phyloP scores from a whole-genome alignment of 140 eudicot genomes.

The Stevia rebaudiana region DNA sequence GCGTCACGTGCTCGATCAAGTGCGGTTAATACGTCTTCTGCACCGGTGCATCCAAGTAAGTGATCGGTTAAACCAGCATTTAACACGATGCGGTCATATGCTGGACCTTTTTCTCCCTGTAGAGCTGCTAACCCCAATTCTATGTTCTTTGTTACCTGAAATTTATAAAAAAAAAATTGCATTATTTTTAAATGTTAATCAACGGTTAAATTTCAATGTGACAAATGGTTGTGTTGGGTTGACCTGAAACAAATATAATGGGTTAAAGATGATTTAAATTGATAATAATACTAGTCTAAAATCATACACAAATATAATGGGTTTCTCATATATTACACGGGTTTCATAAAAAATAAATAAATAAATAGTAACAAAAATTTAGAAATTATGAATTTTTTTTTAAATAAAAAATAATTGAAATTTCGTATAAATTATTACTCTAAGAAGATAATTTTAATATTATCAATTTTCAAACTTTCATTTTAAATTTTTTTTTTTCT shows the following conservation, averaged over 20 bases:
- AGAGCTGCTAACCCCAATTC: constrained; percentile 87
- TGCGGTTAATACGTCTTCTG: constrained; percentile 63
- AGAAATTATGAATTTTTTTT: no score
- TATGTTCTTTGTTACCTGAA: constrained; percentile 76
- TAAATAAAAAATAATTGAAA: no score
- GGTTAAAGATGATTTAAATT: background rate
- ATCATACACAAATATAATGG: no score
- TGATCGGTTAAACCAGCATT: constrained; percentile 92
- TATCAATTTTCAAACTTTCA: no score
- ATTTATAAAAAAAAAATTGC: background rate
- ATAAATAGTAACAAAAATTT: no score
- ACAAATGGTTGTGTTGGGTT: background rate
- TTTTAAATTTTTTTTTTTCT: no score
- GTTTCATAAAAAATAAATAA: no score
- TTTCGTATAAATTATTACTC: no score
- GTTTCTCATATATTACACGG: no score
- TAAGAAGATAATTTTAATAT: no score
- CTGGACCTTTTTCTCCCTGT: constrained; percentile 88
- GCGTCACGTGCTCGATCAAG: constrained; percentile 94
- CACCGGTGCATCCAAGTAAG: constrained; percentile 85
- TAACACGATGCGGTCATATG: constrained; percentile 75
- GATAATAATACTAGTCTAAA: no score
- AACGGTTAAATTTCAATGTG: background rate
- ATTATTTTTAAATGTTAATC: background rate
- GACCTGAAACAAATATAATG: no score